Evolutionary conservation across 768 basidiomycete species (phyloP), one percentile per base, ranked within the genome.

Genomic region (Hericium erinaceus): DNA sequence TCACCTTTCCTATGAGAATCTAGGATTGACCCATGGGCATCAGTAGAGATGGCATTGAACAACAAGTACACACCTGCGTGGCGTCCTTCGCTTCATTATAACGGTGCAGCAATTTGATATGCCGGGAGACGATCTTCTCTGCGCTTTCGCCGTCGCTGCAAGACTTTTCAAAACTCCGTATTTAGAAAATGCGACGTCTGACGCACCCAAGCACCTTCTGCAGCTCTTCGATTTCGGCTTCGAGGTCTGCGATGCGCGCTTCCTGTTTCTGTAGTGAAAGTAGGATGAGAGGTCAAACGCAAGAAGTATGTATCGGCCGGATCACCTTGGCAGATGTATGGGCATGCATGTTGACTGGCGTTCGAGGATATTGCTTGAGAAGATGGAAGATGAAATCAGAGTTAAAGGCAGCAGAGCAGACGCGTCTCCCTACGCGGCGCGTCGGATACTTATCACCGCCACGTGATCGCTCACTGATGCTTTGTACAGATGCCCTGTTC

Each of bases 41-140:
- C 10, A 54, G 3, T 22, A 37, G 15, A 10, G n/a, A 22, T 8
- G 11, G 20, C 9, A 16, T 44, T n/a, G 24, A 10, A 54, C 22
- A n/a, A 13, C 6, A 24, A 12, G 16, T 41, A 57, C 38, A 20
- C 40, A 81, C 88, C 81, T 89, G 88, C 2, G 85, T 78, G 3
- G 87, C 88, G 65, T 90, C 88, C 66, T 89, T 89, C 5, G 85
- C 80, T 68, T 89, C 87, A 55, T 89, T 89, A 58, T 89, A 90
- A 40, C 72, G 74, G 67, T 89, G 87, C 22, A 89, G 70, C 3
- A 87, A 72, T 58, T 78, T 77, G 65, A 89, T 89, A 61, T 89
- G 85, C 8, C 72, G 69, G 59, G 82, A 80, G 33, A 84, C 79
- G 4, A 85, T 77, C 50, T 70, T 70, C 48, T 83, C 79, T 0